Percentiles rank a stretch among this genome's conserved stretches.
Evolutionary conservation across 106 monocot species (phyloP).

Genomic region (Phalaenopsis equestris): DNA sequence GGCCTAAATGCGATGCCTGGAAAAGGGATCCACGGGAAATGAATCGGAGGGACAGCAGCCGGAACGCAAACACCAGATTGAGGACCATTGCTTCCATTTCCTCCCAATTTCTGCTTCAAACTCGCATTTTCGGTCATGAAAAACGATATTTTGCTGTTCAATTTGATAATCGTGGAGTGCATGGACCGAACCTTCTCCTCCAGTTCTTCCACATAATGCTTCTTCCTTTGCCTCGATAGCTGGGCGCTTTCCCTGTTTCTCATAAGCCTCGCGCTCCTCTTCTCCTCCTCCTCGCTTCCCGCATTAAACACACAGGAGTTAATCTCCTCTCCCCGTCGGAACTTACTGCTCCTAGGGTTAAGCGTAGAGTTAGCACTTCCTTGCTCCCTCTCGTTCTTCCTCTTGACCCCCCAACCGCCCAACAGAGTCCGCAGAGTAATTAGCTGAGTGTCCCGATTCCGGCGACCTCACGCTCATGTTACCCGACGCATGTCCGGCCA

Average conservation of each 20-base stretch:
- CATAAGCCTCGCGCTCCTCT: conserved; percentile 48
- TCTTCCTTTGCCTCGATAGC: conserved; percentile 71
- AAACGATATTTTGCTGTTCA: conserved; percentile 52
- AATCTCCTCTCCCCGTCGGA: conserved; percentile 18
- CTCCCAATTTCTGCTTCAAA: conserved; percentile 35
- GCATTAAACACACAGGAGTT: conserved; percentile 4
- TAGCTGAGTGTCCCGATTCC: conserved; percentile 25
- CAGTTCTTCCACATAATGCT: conserved; percentile 65
- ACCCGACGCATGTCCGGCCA: background rate
- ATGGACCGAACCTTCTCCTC: conserved; percentile 57
- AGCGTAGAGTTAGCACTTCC: conserved; percentile 4
- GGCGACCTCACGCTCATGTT: conserved; percentile 13
- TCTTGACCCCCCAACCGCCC: conserved; percentile 27
- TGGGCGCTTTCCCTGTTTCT: conserved; percentile 72
- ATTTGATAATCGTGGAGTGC: conserved; percentile 46
- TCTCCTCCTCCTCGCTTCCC: conserved; percentile 41
- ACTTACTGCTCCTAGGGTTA: conserved; percentile 18
- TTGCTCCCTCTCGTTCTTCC: conserved; percentile 18
- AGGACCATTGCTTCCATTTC: background rate
- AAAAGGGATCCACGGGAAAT: conserved; percentile 18
- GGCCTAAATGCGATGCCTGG: conserved; percentile 47
- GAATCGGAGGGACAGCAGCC: conserved; percentile 8
- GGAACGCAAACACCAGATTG: background rate
- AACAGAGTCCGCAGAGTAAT: conserved; percentile 20
- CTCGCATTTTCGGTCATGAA: conserved; percentile 52